Evolutionary conservation across 1,284 basidiomycete genomes (phyloP), one percentile per base, ranked within the genome.

Genomic region (Sphaerobolus stellatus): DNA sequence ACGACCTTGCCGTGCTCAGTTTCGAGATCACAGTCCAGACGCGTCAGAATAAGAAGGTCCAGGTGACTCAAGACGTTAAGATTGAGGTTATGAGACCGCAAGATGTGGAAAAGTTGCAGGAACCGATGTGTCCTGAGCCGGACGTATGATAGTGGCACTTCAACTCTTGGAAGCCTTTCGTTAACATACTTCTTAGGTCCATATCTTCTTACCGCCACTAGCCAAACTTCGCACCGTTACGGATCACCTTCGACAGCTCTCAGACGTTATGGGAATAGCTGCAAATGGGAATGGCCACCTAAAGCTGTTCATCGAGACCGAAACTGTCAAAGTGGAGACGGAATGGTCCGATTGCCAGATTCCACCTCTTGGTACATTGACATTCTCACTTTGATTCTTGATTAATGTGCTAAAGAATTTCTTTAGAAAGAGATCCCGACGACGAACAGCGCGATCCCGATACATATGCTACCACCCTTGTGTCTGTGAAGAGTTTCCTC

Each of bases 101-200:
- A 1, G 88, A 94, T 55, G 83, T 91, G 14, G 81, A 79, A 18
- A 82, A 79, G 57, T 76, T 96, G 52, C 78, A 75, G 18, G 92
- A 96, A 67, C 94, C 93, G 0, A 68, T 91, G 61, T 95, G 92
- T 69, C 93, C 94, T 1, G 86, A 90, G 41, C 91, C 93, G 6
- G 90, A 96, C 64, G 94, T 94, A 61, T 56, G 82, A 67, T 59
- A n/a, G 58, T 43, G n/a, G 24, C 36, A 24, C n/a, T 30, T 57
- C 29, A 25, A 2, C 43, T 27, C 36, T 16, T 52, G 36, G n/a
- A n/a, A n/a, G n/a, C n/a, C n/a, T n/a, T n/a, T n/a, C n/a, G n/a
- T n/a, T n/a, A n/a, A n/a, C n/a, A n/a, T n/a, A n/a, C n/a, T 27
- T 46, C 30, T 2, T 52, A 96, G 94, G 79, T 91, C 9, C 90